phyloP scores from a whole-genome alignment of 305 asterid genomes.

The Solanum hybrid region DNA sequence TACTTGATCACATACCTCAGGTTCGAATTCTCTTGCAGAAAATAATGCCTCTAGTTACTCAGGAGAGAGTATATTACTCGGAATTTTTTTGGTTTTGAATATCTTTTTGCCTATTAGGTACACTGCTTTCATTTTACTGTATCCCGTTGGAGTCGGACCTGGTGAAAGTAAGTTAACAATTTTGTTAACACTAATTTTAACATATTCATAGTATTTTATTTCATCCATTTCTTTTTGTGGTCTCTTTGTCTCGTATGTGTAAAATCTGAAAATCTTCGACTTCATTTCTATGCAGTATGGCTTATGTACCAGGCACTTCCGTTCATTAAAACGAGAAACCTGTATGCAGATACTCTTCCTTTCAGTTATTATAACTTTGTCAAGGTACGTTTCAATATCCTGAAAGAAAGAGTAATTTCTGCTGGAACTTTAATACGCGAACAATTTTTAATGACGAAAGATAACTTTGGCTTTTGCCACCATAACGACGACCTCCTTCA shows the following conservation, averaged over 20 bases:
- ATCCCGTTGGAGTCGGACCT: constrained; percentile 71
- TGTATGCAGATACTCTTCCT: constrained; percentile 57
- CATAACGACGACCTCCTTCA: not conserved
- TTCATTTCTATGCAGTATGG: constrained; percentile 54
- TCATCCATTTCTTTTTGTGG: not conserved
- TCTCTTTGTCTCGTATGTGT: not conserved
- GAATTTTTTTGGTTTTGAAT: not conserved
- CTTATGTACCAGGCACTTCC: constrained; percentile 90
- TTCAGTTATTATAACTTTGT: constrained; percentile 57
- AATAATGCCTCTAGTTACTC: not conserved
- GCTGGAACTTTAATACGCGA: not conserved
- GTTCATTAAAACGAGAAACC: constrained; percentile 43
- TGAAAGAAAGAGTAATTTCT: not conserved
- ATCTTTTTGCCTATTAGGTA: constrained; percentile 41
- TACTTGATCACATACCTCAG: constrained; percentile 63
- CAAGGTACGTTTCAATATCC: constrained; percentile 26
- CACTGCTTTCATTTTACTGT: constrained; percentile 73
- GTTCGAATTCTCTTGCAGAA: constrained; percentile 22
- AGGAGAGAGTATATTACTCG: not conserved
- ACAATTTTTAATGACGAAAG: not conserved
- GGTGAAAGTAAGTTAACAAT: constrained; percentile 79
- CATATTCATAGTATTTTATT: not conserved
- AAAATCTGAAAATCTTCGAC: not conserved
- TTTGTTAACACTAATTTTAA: not conserved
- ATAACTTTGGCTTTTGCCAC: not conserved